Base-by-base conservation (phyloP, 768 basidiomycete genomes). In the Termitomyces sp. region DNA sequence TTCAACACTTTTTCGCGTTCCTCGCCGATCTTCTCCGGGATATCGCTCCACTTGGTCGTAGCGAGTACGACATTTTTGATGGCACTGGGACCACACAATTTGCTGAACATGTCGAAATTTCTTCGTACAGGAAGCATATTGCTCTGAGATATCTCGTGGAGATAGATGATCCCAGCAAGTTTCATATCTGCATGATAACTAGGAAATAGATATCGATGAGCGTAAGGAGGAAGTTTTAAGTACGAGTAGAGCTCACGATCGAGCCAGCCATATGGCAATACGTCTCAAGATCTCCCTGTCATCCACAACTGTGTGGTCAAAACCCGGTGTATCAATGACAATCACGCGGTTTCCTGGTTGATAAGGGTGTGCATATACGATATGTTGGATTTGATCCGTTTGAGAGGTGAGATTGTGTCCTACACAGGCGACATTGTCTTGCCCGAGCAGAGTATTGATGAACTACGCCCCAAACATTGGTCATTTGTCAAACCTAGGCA, bases 1-100 rank as follows among this genome's bases (percentile, higher is more conserved):
- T 46, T 62, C 33, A 66, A 20, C 46, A 58, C 9, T 28, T 35
- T 58, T 42, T 66, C 65, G 28, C 65, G 63, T 33, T 56, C 36
- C n/a, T 57, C 51, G n/a, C 58, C 65, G 2, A 66, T 12, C 5
- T 57, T 55, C 15, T 36, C 35, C 22, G 57, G 60, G 28, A 79
- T 75, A 56, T 73, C 72, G n/a, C 70, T 72, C 81, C 82, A 83
- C 75, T 77, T 81, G 16, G 77, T 83, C 55, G 82, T 82, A 42
- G 74, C 76, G 60, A 84, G 74, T 50, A 81, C 71, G 46, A 84
- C 79, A 59, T 81, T 79, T 55, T 74, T 74, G 61, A 81, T 74
- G 4, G 79, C 73, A 38, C 59, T 68, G n/a, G 75, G 72, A 32
- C 82, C 82, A 60, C 82, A 82, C 15, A 84, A 73, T 57, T 81